Conservation (phyloP, 23 red algal species). For the Gracilaria domingensis region DNA sequence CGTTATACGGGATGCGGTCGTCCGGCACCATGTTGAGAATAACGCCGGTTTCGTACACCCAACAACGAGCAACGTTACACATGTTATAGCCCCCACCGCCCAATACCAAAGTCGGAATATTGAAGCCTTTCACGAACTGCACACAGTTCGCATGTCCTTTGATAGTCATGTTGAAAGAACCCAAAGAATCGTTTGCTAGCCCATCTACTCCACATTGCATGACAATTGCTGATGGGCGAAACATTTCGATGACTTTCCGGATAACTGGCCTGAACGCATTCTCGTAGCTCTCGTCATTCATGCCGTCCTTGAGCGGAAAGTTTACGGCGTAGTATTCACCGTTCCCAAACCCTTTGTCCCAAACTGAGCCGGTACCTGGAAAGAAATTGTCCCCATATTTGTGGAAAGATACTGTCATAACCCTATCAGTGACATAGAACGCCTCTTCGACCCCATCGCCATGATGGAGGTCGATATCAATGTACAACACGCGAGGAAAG, state of each 20-base stretch:
- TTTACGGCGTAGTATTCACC: slow-evolving; percentile 74
- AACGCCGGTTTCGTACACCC: slow-evolving; percentile 64
- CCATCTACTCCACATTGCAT: slow-evolving; percentile 73
- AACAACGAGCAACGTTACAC: slow-evolving; percentile 75
- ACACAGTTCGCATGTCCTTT: slow-evolving; percentile 71
- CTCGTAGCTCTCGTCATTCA: slow-evolving; percentile 67
- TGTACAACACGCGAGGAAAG: slow-evolving; percentile 65
- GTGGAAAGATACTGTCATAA: slow-evolving; percentile 80
- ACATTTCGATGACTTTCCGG: slow-evolving; percentile 63
- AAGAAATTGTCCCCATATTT: slow-evolving; percentile 78
- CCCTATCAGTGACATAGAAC: slow-evolving; percentile 71
- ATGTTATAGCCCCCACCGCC: slow-evolving; percentile 84
- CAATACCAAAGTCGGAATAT: slow-evolving; percentile 70
- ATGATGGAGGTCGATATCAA: slow-evolving; percentile 82
- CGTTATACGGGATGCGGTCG: slow-evolving; percentile 71
- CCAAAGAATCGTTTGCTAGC: slow-evolving; percentile 54
- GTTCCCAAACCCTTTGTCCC: slow-evolving; percentile 55
- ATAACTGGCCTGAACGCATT: slow-evolving; percentile 47
- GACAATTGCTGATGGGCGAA: slow-evolving; percentile 68
- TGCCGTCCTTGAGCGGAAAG: slow-evolving; percentile 72
- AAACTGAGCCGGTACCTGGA: slow-evolving; percentile 59
- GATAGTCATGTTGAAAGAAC: slow-evolving; percentile 70
- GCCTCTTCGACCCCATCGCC: slow-evolving; percentile 83
- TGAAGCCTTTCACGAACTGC: slow-evolving; percentile 48
- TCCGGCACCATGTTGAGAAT: slow-evolving; percentile 44